Percentiles rank a stretch among this genome's conserved stretches.
phyloP scores from a whole-genome alignment of 768 basidiomycete genomes.

The Psilocybe cyanescens region DNA sequence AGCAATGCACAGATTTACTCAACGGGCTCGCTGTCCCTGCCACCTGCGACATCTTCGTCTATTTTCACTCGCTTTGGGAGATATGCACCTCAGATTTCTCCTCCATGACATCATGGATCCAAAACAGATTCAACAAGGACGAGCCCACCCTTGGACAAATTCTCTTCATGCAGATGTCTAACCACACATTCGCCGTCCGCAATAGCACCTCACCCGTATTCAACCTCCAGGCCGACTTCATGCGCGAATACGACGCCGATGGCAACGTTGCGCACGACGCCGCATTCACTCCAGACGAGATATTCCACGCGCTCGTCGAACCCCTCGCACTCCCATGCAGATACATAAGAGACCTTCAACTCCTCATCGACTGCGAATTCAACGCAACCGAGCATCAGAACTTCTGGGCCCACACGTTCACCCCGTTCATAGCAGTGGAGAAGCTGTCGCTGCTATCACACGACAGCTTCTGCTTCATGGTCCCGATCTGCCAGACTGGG shows the following conservation, averaged over 20 bases:
- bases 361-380: neutral
- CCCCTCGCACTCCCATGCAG: neutral
- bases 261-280: neutral
- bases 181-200: neutral
- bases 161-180: neutral
- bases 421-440: neutral
- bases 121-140: neutral
- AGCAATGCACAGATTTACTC: neutral
- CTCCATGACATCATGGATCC: neutral
- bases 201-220: neutral
- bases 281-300: neutral
- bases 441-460: neutral
- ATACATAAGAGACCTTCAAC: neutral
- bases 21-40: neutral
- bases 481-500: neutral
- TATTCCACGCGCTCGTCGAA: neutral
- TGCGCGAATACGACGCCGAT: neutral
- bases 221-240: neutral
- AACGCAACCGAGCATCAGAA: neutral
- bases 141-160: neutral
- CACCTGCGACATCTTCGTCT: neutral
- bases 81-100: neutral
- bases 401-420: neutral
- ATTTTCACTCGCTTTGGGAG: neutral
- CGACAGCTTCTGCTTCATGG: neutral